Conservation (phyloP, 495 filamentous ascomycete species). For the Trichoderma gamsii region DNA sequence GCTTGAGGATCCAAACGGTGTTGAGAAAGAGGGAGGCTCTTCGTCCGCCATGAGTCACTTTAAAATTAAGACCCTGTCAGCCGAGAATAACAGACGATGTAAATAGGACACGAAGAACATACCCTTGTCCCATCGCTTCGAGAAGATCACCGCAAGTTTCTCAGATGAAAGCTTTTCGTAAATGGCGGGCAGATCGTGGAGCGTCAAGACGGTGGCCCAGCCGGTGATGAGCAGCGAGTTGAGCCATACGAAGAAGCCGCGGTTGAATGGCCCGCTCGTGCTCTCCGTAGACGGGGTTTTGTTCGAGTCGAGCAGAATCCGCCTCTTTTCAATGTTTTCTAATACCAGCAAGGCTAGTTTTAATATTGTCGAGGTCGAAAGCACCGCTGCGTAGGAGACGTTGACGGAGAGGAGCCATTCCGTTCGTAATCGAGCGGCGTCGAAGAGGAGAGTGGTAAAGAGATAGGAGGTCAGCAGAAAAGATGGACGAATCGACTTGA, state of each 20-base stretch:
- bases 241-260: constrained; percentile 48
- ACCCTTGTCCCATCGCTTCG: constrained; percentile 27
- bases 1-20: constrained; percentile 38
- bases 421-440: constrained; percentile 34
- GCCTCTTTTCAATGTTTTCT: constrained; percentile 43
- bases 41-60: constrained; percentile 19
- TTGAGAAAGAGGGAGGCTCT: constrained; percentile 32
- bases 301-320: constrained; percentile 26
- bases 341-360: constrained; percentile 35
- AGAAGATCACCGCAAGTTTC: constrained; percentile 28
- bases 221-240: constrained; percentile 44
- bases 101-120: constrained; percentile 11
- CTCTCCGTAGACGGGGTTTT: constrained; percentile 29
- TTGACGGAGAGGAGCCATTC: constrained; percentile 29
- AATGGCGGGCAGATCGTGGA: constrained; percentile 34
- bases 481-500: constrained; percentile 25
- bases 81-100: neutral
- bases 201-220: constrained; percentile 29
- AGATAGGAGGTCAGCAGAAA: constrained; percentile 48
- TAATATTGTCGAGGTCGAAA: constrained; percentile 18
- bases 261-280: constrained; percentile 42
- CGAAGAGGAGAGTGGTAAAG: constrained; percentile 46
- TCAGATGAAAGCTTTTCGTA: constrained; percentile 36
- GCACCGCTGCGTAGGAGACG: neutral
- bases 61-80: neutral